These are phyloP conservation scores for Closterium sp. DNA, from an alignment of 139 green algal species.

Conservation along the genomic window DNA sequence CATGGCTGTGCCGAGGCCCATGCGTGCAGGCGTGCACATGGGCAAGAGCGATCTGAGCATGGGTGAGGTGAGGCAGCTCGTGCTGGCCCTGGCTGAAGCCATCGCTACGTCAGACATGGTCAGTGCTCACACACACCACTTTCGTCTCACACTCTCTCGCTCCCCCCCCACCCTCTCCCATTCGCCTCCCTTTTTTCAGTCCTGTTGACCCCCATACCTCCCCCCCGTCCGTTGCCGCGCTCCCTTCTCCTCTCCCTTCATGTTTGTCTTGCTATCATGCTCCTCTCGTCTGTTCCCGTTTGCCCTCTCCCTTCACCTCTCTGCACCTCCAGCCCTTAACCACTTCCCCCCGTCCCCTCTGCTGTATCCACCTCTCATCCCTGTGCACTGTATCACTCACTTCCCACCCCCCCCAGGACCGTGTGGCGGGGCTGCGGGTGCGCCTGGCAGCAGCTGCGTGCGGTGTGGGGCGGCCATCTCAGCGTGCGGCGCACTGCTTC, in stretches of 20 bases:
- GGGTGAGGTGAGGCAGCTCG: background rate
- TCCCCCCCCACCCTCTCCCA: background rate
- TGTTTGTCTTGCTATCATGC: too few species aligned
- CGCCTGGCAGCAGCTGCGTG: background rate
- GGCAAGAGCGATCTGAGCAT: background rate
- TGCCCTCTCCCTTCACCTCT: too few species aligned
- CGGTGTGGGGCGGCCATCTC: too few species aligned
- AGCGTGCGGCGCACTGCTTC: background rate
- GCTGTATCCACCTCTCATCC: too few species aligned
- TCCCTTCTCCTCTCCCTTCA: too few species aligned
- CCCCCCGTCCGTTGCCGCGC: too few species aligned
- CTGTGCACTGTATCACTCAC: too few species aligned
- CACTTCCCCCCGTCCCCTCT: too few species aligned
- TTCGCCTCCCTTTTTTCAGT: background rate
- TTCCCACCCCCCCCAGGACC: too few species aligned
- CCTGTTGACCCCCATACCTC: too few species aligned
- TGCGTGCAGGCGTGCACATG: background rate
- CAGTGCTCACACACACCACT: background rate
- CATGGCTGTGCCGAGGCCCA: background rate
- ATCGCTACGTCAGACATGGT: background rate
- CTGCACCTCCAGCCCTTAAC: too few species aligned
- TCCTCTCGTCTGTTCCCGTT: too few species aligned
- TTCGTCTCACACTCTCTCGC: background rate
- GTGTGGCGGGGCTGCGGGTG: background rate
- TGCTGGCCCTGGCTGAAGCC: background rate